Base-by-base conservation (phyloP, 331 rosid species). In the Pyracantha coccinea region DNA sequence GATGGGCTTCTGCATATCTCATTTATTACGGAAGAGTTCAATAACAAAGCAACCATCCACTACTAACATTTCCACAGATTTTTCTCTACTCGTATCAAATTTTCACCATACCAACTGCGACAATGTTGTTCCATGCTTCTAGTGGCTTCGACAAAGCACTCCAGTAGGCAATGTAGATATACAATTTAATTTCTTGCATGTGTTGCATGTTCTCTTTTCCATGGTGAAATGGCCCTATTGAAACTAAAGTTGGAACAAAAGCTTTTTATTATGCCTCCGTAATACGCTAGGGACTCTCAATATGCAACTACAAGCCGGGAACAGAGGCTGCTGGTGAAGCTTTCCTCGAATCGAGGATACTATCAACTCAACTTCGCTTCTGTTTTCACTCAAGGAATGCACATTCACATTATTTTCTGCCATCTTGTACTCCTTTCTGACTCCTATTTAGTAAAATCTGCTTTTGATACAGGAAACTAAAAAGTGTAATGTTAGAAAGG, bases 151-250 rank as follows among this genome's bases (percentile, higher is more conserved):
- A 64, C 47, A 8, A 64, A 64, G 47, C 20, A 17, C 16, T 64
- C 69, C 69, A 64, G 47, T 12, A 64, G 69, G 47, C 69, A 32
- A 31, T 64, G 45, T 44, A 29, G n/a, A 32, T 64, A 64, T 50
- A 64, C 4, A 32, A 17, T 32, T 64, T 64, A 32, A 32, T 64
- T 32, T 32, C 47, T 64, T 64, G 8, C 47, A 64, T 31, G 1
- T 1, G 31, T 71, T 31, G 4, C 75, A 52, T 19, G n/a, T 54
- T 12, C 75, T 70, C 11, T 13, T 33, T 3, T 16, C 65, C 75
- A 31, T 54, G 75, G 31, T 53, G 75, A n/a, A 71, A 53, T 32
- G 75, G 75, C 23, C 75, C 75, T 11, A 54, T 54, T 71, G 75
- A 31, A 54, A 71, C 32, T 13, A 71, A 54, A 11, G 41, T 3